phyloP scores from a whole-genome alignment of 2,329 filamentous ascomycete species.

The Ophiognomonia clavigignenti-juglandacearum region DNA sequence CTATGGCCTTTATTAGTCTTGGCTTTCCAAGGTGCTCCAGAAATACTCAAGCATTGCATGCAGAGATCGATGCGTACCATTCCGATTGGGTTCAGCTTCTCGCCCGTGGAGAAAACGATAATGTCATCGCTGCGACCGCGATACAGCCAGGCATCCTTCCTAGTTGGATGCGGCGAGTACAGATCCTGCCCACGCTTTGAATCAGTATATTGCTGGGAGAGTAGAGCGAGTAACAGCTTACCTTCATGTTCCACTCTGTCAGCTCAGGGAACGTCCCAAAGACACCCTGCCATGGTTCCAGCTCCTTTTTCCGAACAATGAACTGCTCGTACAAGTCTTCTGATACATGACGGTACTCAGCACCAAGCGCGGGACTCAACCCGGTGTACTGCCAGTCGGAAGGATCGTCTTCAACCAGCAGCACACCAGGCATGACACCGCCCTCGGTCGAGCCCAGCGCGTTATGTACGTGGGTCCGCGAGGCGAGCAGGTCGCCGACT shows the following conservation, averaged over 20 bases:
- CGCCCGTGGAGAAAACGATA: conserved; percentile 10
- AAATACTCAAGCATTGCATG: no score
- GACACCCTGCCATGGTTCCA: conserved; percentile 19
- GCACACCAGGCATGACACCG: conserved; percentile 12
- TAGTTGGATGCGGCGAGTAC: conserved; percentile 22
- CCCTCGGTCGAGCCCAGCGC: conserved; percentile 25
- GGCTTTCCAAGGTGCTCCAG: no score
- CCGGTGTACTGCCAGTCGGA: conserved; percentile 25
- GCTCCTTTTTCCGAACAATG: conserved; percentile 17
- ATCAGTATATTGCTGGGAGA: no score
- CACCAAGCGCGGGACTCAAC: conserved; percentile 17
- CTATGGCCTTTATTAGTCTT: no score
- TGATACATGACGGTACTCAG: conserved; percentile 2
- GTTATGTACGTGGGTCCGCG: conserved; percentile 19
- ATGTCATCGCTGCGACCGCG: conserved; percentile 22
- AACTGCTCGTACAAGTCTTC: conserved; percentile 26
- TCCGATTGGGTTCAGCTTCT: conserved; percentile 9
- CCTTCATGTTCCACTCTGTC: conserved; percentile 29
- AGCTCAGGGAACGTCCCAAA: conserved; percentile 24
- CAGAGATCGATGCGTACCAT: no score
- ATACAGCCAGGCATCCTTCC: conserved; percentile 22
- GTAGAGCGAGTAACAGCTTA: no score
- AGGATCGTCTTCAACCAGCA: conserved; percentile 17
- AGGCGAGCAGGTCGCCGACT: conserved; percentile 22
- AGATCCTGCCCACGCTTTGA: no score